Evolutionary conservation across 495 filamentous ascomycete genomes (phyloP).

Genomic region (Penicillium nucicola): DNA sequence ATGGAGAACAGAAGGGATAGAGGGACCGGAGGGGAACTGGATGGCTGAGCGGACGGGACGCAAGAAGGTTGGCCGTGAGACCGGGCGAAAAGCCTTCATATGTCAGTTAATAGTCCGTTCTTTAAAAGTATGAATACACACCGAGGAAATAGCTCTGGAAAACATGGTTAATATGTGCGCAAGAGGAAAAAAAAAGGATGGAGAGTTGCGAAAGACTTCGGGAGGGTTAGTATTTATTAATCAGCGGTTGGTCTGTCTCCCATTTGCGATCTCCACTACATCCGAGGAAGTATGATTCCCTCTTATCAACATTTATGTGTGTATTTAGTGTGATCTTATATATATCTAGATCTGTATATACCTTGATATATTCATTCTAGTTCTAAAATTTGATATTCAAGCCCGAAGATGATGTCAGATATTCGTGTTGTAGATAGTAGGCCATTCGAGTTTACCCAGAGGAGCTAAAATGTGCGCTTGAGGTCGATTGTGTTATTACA

Average conservation of each 20-base stretch:
- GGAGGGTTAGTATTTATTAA: slow-evolving; percentile 9
- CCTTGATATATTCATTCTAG: too few relatives aligned
- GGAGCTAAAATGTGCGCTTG: background rate
- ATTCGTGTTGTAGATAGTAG: background rate
- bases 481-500: slow-evolving; percentile 1
- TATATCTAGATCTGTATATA: too few relatives aligned
- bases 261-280: slow-evolving; percentile 4
- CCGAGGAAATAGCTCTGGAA: slow-evolving; percentile 34
- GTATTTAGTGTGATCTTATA: too few relatives aligned
- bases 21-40: slow-evolving; percentile 17
- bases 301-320: too few relatives aligned
- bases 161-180: slow-evolving; percentile 28
- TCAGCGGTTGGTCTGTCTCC: slow-evolving; percentile 5
- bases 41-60: slow-evolving; percentile 27
- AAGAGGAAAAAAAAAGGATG: background rate
- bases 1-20: slow-evolving; percentile 26
- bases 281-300: too few relatives aligned
- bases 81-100: slow-evolving; percentile 31
- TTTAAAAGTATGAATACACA: slow-evolving; percentile 12
- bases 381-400: too few relatives aligned
- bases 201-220: background rate
- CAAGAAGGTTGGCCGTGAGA: slow-evolving; percentile 28
- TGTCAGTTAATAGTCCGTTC: background rate
- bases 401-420: too few relatives aligned
- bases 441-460: slow-evolving; percentile 46